Evolutionary conservation across 1,284 basidiomycete genomes (phyloP).

Genomic region (Fereydounia khargensis): DNA sequence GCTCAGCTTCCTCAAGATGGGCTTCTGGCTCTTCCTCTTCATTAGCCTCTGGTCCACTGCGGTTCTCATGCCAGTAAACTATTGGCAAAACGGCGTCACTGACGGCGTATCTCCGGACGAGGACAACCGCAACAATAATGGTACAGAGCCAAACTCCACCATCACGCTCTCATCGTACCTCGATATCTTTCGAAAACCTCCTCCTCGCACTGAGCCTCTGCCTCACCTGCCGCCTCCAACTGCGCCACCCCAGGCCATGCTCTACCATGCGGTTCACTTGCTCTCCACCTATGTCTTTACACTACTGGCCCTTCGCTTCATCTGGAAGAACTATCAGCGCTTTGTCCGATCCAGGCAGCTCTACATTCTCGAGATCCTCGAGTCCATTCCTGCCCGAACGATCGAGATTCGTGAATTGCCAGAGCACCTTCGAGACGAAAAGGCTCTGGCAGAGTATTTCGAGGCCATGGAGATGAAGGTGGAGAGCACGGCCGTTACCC

Average conservation of each 20-base stretch:
- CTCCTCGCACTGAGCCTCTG: constrained; percentile 16
- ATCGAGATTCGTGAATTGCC: constrained; percentile 84
- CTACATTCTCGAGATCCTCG: constrained; percentile 87
- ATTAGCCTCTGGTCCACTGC: constrained; percentile 66
- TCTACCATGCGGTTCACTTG: constrained; percentile 68
- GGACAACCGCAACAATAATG: constrained; percentile 14
- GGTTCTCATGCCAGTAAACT: constrained; percentile 56
- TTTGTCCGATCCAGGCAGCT: constrained; percentile 90
- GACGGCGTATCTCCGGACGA: constrained; percentile 54
- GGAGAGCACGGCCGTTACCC: constrained; percentile 83
- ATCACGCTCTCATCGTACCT: neutral
- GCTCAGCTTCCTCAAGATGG: constrained; percentile 91
- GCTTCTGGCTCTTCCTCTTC: constrained; percentile 79
- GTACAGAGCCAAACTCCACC: constrained; percentile 3
- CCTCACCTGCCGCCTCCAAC: constrained; percentile 34
- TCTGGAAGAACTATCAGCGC: constrained; percentile 81
- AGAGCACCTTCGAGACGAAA: constrained; percentile 75
- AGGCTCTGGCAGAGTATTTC: constrained; percentile 86
- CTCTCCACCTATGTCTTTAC: constrained; percentile 92
- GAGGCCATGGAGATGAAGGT: constrained; percentile 66
- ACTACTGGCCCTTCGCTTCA: constrained; percentile 74
- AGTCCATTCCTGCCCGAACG: constrained; percentile 88
- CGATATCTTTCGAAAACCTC: constrained; percentile 3
- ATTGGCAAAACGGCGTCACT: constrained; percentile 50
- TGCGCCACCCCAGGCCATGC: constrained; percentile 52